Base-by-base conservation (phyloP, 176 grass and related monocot species). In the Zizania latifolia region DNA sequence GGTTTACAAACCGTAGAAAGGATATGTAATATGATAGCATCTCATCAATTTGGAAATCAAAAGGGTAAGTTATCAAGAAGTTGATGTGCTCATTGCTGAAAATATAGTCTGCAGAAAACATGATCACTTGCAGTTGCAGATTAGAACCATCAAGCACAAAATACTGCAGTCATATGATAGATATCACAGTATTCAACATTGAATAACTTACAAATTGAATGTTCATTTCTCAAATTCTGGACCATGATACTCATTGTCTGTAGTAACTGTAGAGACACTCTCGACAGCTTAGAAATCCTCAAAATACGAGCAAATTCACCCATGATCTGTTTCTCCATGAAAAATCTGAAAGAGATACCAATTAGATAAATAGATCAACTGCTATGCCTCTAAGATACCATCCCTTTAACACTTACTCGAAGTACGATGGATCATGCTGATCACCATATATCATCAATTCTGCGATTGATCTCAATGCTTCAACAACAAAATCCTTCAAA, bases 221-320 rank as follows among this genome's bases (percentile, higher is more conserved):
- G 89, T 76, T 99, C 96, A 73, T 73, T 99, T 84, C 72, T 92
- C 74, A 99, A 86, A 89, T 99, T 99, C 79, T 99, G 96, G 55
- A 99, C 95, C 96, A 99, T 99, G 78, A 99, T 99, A 82, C 96
- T 82, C 89, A 99, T 99, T 29, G 96, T 99, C 77, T 99, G 96
- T 33, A 99, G 77, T 81, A 99, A 79, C 69, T 99, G 96, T 79
- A 99, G 88, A 65, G 89, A 90, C 65, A 99, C 89, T 79, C 86
- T 95, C 22, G 81, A 68, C 55, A 79, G 70, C 54, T 83, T 92
- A 38, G 84, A 95, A 53, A 99, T 92, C 76, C 80, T 94, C 57
- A 99, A 88, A 81, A 95, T 90, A 70, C 96, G 89, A 78, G 82
- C 89, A 69, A 99, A 95, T 86, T 99, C 96, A 44, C 85, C 87